Conservation (phyloP, 2,329 filamentous ascomycete genomes). For the Cryphonectria parasitica region DNA sequence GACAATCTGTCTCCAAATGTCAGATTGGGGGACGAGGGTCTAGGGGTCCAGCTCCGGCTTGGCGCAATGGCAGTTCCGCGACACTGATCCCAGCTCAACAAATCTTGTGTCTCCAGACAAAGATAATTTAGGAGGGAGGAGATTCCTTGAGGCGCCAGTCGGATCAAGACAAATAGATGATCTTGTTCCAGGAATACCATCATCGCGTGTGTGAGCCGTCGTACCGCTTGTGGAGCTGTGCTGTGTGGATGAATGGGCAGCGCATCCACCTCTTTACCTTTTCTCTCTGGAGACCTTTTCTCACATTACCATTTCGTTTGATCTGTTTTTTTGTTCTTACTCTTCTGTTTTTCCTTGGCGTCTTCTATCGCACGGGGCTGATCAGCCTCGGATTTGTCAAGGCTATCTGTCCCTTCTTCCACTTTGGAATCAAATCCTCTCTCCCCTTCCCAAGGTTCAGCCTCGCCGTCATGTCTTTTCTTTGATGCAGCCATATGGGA, state of each 20-base stretch:
- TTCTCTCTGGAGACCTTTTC: too few species aligned
- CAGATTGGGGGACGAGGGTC: not conserved
- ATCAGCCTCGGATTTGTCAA: not conserved
- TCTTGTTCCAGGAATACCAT: not conserved
- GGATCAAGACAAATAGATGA: not conserved
- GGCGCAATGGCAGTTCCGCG: conserved; percentile 14
- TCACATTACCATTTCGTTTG: too few species aligned
- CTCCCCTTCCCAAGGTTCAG: too few species aligned
- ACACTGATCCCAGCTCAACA: conserved; percentile 6
- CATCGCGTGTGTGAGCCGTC: not conserved
- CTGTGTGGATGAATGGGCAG: not conserved
- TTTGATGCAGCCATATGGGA: not conserved
- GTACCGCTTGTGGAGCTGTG: not conserved
- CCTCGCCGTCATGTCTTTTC: too few species aligned
- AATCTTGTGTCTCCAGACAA: not conserved
- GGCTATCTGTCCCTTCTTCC: not conserved
- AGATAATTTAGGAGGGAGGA: not conserved
- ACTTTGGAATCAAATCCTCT: too few species aligned
- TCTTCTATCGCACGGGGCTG: too few species aligned
- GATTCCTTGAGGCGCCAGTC: not conserved
- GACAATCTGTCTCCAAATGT: not conserved
- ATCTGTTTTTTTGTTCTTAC: too few species aligned
- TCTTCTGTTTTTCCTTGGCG: too few species aligned
- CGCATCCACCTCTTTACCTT: not conserved
- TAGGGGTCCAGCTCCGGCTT: conserved; percentile 6